phyloP scores from a whole-genome alignment of 306 rosid species.

The Quercus cerris region DNA sequence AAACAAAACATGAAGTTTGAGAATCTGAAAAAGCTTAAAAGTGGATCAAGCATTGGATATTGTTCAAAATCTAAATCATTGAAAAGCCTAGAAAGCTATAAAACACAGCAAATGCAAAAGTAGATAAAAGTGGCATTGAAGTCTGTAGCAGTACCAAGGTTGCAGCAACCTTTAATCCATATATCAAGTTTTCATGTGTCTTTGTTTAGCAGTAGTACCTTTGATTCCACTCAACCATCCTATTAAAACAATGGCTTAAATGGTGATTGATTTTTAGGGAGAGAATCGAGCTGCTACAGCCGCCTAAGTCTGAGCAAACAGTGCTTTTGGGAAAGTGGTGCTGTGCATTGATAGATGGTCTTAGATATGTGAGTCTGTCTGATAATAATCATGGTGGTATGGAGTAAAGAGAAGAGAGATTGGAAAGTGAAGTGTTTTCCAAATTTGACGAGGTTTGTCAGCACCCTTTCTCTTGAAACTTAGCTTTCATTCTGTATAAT shows the following conservation, averaged over 20 bases:
- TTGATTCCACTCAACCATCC: neutral
- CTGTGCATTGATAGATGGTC: no score
- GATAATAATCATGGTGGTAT: neutral
- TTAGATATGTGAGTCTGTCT: neutral
- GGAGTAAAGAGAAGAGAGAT: neutral
- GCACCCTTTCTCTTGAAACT: neutral
- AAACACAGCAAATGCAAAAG: neutral
- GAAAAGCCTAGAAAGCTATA: neutral
- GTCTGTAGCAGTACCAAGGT: neutral
- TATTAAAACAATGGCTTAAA: no score
- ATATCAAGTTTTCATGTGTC: neutral
- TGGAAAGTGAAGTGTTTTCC: neutral
- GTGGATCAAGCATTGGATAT: neutral
- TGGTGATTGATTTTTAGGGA: neutral
- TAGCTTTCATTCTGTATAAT: neutral
- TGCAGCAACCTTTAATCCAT: neutral
- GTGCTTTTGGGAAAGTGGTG: no score
- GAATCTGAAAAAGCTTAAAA: no score
- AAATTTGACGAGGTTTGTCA: neutral
- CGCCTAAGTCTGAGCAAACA: no score
- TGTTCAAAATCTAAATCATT: neutral
- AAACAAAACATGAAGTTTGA: no score
- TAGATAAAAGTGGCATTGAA: neutral
- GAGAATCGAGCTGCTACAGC: neutral
- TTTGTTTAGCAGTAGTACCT: neutral